Conservation (phyloP, 768 basidiomycete genomes). For the Termitomyces sp. region DNA sequence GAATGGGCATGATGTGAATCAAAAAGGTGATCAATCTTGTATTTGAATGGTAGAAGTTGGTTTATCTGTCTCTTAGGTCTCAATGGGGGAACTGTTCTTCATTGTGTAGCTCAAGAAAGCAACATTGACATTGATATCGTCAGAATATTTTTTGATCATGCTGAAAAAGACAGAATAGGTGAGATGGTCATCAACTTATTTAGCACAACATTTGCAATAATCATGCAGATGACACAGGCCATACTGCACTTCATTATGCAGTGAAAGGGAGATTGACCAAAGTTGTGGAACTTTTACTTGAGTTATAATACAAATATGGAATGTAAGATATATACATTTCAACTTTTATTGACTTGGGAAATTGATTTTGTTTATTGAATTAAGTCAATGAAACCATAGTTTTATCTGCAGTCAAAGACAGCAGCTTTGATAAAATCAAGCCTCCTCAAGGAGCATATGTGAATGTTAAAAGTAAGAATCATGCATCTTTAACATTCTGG, state of each 20-base stretch:
- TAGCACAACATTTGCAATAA: neutral
- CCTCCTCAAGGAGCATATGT: neutral
- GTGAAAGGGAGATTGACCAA: neutral
- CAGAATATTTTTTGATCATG: neutral
- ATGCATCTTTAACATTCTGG: no score
- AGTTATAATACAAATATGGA: neutral
- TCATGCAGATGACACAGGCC: neutral
- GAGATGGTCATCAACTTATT: neutral
- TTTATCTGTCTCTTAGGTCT: neutral
- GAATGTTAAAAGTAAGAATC: no score
- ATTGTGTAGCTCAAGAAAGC: neutral
- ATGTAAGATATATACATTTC: neutral
- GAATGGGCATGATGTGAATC: neutral
- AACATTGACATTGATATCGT: neutral
- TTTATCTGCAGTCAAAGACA: neutral
- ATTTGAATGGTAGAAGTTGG: neutral
- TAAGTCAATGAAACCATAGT: neutral
- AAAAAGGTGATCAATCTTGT: neutral
- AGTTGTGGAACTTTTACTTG: neutral
- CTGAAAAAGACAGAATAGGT: neutral
- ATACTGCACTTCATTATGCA: neutral
- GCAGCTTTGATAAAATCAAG: neutral
- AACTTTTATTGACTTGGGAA: neutral
- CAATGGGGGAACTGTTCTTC: neutral
- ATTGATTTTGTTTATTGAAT: no score